Evolutionary conservation across 2,329 filamentous ascomycete genomes (phyloP).

Genomic region (Fusarium luffae): DNA sequence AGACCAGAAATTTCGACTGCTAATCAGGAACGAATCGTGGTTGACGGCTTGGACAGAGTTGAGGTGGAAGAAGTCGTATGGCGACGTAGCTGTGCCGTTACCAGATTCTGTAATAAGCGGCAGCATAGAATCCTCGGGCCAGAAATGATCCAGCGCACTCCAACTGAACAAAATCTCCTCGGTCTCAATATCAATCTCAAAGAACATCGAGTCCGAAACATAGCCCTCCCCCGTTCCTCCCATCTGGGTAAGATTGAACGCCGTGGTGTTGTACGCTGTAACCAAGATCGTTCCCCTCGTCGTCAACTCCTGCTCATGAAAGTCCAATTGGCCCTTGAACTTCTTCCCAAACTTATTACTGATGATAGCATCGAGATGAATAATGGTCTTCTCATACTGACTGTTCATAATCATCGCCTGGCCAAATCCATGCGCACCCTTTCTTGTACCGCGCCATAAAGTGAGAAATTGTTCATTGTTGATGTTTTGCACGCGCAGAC

Average conservation of each 20-base stretch:
- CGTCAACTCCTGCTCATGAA: constrained; percentile 41
- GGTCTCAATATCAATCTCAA: constrained; percentile 56
- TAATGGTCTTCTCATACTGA: constrained; percentile 39
- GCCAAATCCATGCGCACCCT: constrained; percentile 48
- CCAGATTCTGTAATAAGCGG: constrained; percentile 18
- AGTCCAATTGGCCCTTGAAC: constrained; percentile 29
- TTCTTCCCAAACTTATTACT: neutral
- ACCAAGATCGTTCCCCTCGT: constrained; percentile 40
- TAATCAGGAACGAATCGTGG: constrained; percentile 38
- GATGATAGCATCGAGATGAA: constrained; percentile 24
- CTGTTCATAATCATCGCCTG: constrained; percentile 47
- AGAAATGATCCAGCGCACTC: constrained; percentile 53
- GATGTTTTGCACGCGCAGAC: constrained; percentile 45
- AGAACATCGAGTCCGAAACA: constrained; percentile 51
- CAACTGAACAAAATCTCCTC: constrained; percentile 54
- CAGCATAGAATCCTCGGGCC: constrained; percentile 25
- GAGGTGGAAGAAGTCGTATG: constrained; percentile 45
- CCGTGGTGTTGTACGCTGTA: constrained; percentile 42
- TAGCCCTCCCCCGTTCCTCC: constrained; percentile 34
- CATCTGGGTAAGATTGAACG: constrained; percentile 25
- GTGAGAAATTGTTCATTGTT: constrained; percentile 49
- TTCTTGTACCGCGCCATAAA: constrained; percentile 44
- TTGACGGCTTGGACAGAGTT: constrained; percentile 42
- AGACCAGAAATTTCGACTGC: constrained; percentile 40
- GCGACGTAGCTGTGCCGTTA: constrained; percentile 8